Percentiles rank a stretch among this genome's conserved stretches.
Conservation (phyloP, 1,139 yeast species). For the Yamadazyma atmosphaerica region DNA sequence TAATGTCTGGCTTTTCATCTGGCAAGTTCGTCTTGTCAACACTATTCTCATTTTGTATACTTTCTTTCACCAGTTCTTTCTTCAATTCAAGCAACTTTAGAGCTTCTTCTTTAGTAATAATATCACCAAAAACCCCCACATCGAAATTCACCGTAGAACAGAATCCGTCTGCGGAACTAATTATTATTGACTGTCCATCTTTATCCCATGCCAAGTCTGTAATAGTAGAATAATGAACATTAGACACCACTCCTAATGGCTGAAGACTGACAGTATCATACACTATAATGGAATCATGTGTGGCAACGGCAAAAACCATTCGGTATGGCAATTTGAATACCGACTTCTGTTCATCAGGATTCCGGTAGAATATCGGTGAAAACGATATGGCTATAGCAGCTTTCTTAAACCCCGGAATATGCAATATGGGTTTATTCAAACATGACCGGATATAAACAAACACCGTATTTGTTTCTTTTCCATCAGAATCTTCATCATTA, state of each 20-base stretch:
- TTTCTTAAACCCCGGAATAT: slow-evolving; percentile 73
- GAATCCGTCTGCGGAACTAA: slow-evolving; percentile 94
- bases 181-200: slow-evolving; percentile 70
- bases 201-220: slow-evolving; percentile 86
- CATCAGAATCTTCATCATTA: slow-evolving; percentile 10
- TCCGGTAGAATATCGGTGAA: slow-evolving; percentile 62
- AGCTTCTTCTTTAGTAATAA: not conserved
- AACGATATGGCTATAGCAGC: slow-evolving; percentile 85
- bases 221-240: slow-evolving; percentile 82
- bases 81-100: too few species aligned
- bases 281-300: slow-evolving; percentile 80
- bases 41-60: too few species aligned
- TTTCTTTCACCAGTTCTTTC: too few species aligned
- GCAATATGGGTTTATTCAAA: slow-evolving; percentile 68
- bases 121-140: slow-evolving; percentile 50
- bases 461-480: slow-evolving; percentile 54
- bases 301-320: slow-evolving; percentile 89
- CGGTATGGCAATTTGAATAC: slow-evolving; percentile 65
- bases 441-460: slow-evolving; percentile 75
- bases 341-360: slow-evolving; percentile 3
- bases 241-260: slow-evolving; percentile 75
- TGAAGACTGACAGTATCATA: slow-evolving; percentile 72
- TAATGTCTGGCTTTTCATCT: too few species aligned
- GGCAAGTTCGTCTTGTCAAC: too few species aligned
- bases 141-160: slow-evolving; percentile 68